A percentile compares a stretch with the other conserved stretches of the same genome.
These are phyloP conservation scores for Coemansia reversa DNA, from an alignment of 192 early-diverging fungal genomes.

Conservation along the genomic window DNA sequence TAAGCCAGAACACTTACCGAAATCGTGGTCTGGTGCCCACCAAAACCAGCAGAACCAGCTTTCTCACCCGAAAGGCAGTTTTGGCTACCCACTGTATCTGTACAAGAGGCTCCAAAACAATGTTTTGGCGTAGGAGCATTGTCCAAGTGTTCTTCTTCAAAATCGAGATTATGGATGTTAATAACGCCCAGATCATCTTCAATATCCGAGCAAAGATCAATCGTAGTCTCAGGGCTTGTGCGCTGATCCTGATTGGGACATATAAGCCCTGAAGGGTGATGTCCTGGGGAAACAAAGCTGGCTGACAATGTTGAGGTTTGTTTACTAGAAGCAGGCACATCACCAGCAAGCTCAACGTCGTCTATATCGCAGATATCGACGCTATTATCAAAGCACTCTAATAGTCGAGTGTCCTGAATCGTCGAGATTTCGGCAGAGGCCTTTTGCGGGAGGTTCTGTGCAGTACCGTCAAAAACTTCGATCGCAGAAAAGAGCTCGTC, in stretches of 20 bases:
- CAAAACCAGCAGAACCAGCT: too few relatives aligned
- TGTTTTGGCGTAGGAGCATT: too few relatives aligned
- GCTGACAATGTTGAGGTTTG: neutral
- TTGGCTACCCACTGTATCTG: too few relatives aligned
- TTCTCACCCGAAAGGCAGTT: too few relatives aligned
- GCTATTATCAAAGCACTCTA: slow-evolving; percentile 13
- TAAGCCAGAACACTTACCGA: too few relatives aligned
- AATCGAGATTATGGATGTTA: slow-evolving; percentile 21
- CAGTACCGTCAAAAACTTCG: slow-evolving; percentile 34
- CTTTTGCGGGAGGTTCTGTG: neutral
- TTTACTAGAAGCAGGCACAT: neutral
- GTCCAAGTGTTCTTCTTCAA: neutral
- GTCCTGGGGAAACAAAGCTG: neutral
- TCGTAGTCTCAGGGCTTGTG: slow-evolving; percentile 15
- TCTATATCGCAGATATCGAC: slow-evolving; percentile 28
- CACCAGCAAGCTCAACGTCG: slow-evolving; percentile 18
- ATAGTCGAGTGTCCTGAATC: neutral
- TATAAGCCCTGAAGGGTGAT: neutral
- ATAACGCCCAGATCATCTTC: slow-evolving; percentile 23
- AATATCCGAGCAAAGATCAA: slow-evolving; percentile 6
- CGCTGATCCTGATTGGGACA: slow-evolving; percentile 15
- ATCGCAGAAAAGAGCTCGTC: slow-evolving; percentile 24
- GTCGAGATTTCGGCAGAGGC: neutral
- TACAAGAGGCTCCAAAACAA: too few relatives aligned
- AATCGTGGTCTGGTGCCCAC: too few relatives aligned